These are phyloP conservation scores for Vitis hybrid DNA, from an alignment of 177 flowering plant genomes.

Conservation along the genomic window DNA sequence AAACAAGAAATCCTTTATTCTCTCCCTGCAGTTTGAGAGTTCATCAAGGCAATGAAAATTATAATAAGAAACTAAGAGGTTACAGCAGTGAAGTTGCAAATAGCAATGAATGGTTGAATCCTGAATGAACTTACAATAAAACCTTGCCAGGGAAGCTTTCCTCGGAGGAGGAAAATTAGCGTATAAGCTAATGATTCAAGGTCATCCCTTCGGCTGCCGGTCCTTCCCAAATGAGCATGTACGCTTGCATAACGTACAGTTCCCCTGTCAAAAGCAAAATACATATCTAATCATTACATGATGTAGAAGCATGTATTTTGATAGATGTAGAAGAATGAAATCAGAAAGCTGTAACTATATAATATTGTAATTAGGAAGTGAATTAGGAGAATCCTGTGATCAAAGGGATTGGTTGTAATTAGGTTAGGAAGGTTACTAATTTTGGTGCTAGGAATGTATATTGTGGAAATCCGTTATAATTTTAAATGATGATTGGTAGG, in stretches of 20 bases:
- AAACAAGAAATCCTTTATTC: conserved; percentile 32
- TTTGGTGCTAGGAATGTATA: too few species aligned
- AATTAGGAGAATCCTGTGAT: too few species aligned
- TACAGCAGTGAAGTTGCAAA: neutral
- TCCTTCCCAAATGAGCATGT: conserved; percentile 46
- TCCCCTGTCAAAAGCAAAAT: conserved; percentile 25
- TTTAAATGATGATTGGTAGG: too few species aligned
- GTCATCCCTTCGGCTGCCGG: conserved; percentile 47
- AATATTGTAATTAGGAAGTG: neutral
- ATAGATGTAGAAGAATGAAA: neutral
- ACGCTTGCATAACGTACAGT: conserved; percentile 47
- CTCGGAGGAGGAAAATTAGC: conserved; percentile 37
- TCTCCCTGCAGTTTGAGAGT: conserved; percentile 32
- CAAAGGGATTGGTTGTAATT: too few species aligned
- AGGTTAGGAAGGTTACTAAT: too few species aligned
- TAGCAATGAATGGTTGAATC: neutral
- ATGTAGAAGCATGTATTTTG: neutral
- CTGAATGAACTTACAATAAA: conserved; percentile 22
- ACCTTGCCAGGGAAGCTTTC: conserved; percentile 47
- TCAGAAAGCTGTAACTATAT: neutral
- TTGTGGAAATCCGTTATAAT: too few species aligned
- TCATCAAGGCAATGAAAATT: conserved; percentile 1
- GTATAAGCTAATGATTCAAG: conserved; percentile 46
- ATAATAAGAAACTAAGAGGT: neutral
- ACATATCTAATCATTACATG: neutral